Evolutionary conservation across 805 yeast genomes (phyloP).

Genomic region (Barnettozyma botsteinii): DNA sequence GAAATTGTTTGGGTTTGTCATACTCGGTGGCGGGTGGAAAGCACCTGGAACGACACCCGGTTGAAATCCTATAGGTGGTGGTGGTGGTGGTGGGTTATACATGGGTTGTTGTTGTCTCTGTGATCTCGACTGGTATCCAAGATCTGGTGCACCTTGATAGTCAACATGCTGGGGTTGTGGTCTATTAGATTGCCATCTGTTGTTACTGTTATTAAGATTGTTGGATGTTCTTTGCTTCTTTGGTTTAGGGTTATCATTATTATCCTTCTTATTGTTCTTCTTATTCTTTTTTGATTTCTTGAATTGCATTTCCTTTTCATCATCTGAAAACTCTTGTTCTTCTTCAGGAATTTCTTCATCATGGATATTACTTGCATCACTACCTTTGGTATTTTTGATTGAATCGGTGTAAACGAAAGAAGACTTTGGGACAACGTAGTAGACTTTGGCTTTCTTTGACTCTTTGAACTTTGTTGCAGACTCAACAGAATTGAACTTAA

Average conservation of each 20-base stretch:
- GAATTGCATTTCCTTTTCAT: constrained; percentile 74
- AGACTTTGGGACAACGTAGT: constrained; percentile 75
- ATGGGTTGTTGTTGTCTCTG: constrained; percentile 21
- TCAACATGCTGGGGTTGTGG: background rate
- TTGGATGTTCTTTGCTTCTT: background rate
- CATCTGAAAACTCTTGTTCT: constrained; percentile 94
- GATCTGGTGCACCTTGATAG: background rate
- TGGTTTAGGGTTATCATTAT: constrained; percentile 1
- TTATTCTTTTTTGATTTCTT: constrained; percentile 47
- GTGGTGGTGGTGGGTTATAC: constrained; percentile 5
- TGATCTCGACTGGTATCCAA: constrained; percentile 21
- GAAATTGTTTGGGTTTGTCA: constrained; percentile 5
- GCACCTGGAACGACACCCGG: constrained; percentile 9
- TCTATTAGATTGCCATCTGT: background rate
- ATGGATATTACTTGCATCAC: constrained; percentile 91
- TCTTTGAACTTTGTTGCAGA: constrained; percentile 42
- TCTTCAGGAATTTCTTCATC: constrained; percentile 93
- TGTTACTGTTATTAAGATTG: background rate
- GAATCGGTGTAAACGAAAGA: constrained; percentile 72
- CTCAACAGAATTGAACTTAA: constrained; percentile 52
- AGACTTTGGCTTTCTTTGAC: constrained; percentile 52
- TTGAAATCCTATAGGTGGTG: constrained; percentile 1
- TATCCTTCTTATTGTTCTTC: constrained; percentile 1
- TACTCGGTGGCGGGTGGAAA: constrained; percentile 17
- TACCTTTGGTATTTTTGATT: constrained; percentile 68